phyloP scores from a whole-genome alignment of 2,329 filamentous ascomycete genomes.

The Botryotinia convoluta region DNA sequence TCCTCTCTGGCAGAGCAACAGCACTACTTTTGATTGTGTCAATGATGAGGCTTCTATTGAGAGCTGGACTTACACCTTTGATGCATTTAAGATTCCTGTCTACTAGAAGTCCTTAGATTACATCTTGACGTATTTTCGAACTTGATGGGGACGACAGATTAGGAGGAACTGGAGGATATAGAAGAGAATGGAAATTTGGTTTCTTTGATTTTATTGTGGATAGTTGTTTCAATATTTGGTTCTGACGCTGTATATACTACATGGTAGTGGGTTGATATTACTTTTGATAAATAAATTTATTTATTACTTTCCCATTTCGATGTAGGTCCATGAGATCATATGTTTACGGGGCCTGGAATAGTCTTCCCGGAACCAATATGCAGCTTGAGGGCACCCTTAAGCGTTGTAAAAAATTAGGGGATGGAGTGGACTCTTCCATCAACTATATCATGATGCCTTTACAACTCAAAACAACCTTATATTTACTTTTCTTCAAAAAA shows the following conservation, averaged over 20 bases:
- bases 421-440: background rate
- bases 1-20: conserved; percentile 35
- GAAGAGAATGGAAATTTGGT: background rate
- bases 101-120: conserved; percentile 20
- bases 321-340: too few species aligned
- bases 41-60: conserved; percentile 32
- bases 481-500: too few species aligned
- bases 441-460: background rate
- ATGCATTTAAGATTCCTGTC: conserved; percentile 26
- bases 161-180: background rate
- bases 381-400: too few species aligned
- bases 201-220: background rate
- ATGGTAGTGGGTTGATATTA: background rate
- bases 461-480: background rate
- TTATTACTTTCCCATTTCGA: background rate
- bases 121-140: background rate
- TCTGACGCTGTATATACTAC: background rate
- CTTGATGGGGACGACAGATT: too few species aligned
- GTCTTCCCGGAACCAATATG: rapidly evolving
- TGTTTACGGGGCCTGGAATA: too few species aligned
- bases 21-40: conserved; percentile 33
- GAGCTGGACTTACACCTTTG: conserved; percentile 36
- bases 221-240: background rate
- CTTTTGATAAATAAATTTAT: background rate
- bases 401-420: too few species aligned